A percentile compares a stretch with the other conserved stretches of the same genome.
Evolutionary conservation across 306 rosid genomes (phyloP).

Genomic region (Trifolium dubium): DNA sequence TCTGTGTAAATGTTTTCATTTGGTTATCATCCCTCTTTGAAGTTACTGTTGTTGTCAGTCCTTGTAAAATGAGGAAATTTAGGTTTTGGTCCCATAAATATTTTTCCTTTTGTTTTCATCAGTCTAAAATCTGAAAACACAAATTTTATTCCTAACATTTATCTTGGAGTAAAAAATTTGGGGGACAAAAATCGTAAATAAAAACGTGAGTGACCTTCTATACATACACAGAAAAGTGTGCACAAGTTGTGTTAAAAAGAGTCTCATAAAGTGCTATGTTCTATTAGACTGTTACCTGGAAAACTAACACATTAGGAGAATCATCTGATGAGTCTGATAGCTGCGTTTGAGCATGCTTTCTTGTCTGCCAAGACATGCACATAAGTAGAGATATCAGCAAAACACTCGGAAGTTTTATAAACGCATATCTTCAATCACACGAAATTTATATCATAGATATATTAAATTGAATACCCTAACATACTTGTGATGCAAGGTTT

Average conservation of each 20-base stretch:
- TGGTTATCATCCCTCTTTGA: conserved; percentile 8
- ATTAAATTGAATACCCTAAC: conserved; percentile 36
- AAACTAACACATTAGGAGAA: conserved; percentile 76
- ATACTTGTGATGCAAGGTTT: conserved; percentile 76
- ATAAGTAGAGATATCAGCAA: conserved; percentile 37
- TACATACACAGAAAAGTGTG: background rate
- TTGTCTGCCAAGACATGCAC: conserved; percentile 55
- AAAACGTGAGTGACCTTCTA: background rate
- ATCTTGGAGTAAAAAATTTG: too few relatives aligned
- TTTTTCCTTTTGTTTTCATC: background rate
- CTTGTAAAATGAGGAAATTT: background rate
- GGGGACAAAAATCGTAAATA: too few relatives aligned
- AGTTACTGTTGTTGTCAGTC: background rate
- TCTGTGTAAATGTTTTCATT: background rate
- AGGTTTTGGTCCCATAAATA: background rate
- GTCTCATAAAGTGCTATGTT: conserved; percentile 30
- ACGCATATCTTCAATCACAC: conserved; percentile 5
- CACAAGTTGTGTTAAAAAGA: conserved; percentile 3
- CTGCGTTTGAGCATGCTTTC: conserved; percentile 61
- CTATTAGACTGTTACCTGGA: conserved; percentile 61
- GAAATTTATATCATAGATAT: conserved; percentile 16
- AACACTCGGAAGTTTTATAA: conserved; percentile 7
- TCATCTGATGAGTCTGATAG: conserved; percentile 72
- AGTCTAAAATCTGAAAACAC: background rate
- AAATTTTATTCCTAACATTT: too few relatives aligned